These are phyloP conservation scores for Candida succiphila DNA, from an alignment of 805 yeast species.

Conservation along the genomic window DNA sequence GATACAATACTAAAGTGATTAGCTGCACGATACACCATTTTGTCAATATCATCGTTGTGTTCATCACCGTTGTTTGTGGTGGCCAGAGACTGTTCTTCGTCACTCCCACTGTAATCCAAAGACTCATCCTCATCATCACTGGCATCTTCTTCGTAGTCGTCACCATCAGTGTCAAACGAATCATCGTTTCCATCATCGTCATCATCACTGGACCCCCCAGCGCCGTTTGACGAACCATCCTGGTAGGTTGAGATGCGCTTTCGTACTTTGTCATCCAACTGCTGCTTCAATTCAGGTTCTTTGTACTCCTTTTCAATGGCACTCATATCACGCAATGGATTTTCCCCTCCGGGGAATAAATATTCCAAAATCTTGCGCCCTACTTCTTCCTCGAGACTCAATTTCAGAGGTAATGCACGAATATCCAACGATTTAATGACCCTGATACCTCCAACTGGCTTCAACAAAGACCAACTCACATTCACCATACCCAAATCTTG, in stretches of 20 bases:
- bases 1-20: constrained; percentile 59
- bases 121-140: neutral
- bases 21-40: constrained; percentile 71
- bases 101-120: constrained; percentile 3
- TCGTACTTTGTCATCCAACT: neutral
- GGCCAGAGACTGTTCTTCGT: constrained; percentile 3
- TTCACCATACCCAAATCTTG: constrained; percentile 24
- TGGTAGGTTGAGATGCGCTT: too few species aligned
- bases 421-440: constrained; percentile 59
- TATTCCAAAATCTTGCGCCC: constrained; percentile 56
- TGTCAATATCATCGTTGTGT: constrained; percentile 20
- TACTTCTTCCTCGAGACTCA: constrained; percentile 66
- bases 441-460: constrained; percentile 87
- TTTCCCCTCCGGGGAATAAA: constrained; percentile 44
- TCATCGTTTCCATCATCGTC: constrained; percentile 3
- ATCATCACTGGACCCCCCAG: neutral
- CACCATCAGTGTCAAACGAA: constrained; percentile 3
- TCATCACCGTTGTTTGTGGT: neutral
- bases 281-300: constrained; percentile 2
- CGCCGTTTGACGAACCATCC: neutral
- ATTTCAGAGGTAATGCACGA: constrained; percentile 51
- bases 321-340: neutral
- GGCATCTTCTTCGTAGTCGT: constrained; percentile 5
- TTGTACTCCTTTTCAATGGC: neutral
- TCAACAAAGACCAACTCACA: constrained; percentile 68